A percentile compares a stretch with the other conserved stretches of the same genome.
Conservation (phyloP, 495 filamentous ascomycete species). For the Aspergillus carlsbadensis region DNA sequence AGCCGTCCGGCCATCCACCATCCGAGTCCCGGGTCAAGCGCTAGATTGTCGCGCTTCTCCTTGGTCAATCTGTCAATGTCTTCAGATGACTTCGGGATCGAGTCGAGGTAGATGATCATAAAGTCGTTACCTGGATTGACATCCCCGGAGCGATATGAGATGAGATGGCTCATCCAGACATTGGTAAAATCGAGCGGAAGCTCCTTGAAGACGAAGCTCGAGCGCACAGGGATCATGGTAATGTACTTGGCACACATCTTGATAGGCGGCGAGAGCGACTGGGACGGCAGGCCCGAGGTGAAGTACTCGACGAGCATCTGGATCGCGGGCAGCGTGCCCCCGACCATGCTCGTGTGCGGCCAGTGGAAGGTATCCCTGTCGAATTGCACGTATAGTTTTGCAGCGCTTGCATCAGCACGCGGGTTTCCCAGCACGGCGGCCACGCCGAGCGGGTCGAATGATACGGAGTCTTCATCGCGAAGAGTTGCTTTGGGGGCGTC, state of each 20-base stretch:
- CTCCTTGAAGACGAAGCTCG: slow-evolving; percentile 28
- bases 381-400: slow-evolving; percentile 29
- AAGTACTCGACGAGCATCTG: slow-evolving; percentile 32
- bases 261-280: slow-evolving; percentile 23
- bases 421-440: slow-evolving; percentile 31
- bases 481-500: slow-evolving; percentile 11
- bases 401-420: slow-evolving; percentile 25
- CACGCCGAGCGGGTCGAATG: slow-evolving; percentile 34
- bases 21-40: slow-evolving; percentile 1
- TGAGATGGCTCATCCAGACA: slow-evolving; percentile 24
- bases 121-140: slow-evolving; percentile 27
- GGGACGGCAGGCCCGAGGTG: slow-evolving; percentile 22
- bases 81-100: not conserved
- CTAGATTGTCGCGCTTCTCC: not conserved
- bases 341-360: slow-evolving; percentile 35
- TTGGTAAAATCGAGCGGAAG: slow-evolving; percentile 28
- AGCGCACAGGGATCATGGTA: slow-evolving; percentile 27
- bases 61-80: not conserved
- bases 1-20: slow-evolving; percentile 15
- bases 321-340: slow-evolving; percentile 27
- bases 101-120: slow-evolving; percentile 21
- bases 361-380: slow-evolving; percentile 28
- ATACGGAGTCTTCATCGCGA: slow-evolving; percentile 14
- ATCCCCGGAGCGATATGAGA: slow-evolving; percentile 22
- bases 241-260: slow-evolving; percentile 27